These are phyloP conservation scores for Phaffomyces thermotolerans DNA, from an alignment of 805 yeast genomes.

Conservation along the genomic window DNA sequence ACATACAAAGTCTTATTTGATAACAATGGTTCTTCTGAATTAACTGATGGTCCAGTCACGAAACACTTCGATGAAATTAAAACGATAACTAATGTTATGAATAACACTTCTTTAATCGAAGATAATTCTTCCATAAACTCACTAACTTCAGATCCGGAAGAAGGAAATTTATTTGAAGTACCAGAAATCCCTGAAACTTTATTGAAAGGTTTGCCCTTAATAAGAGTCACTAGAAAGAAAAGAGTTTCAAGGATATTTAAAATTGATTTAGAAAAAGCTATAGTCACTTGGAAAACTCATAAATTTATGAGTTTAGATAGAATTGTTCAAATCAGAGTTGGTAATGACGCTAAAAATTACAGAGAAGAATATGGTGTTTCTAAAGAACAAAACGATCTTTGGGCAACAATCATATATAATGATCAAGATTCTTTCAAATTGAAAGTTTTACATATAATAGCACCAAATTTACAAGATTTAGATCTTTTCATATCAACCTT, in stretches of 20 bases:
- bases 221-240: slow-evolving; percentile 67
- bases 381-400: slow-evolving; percentile 51
- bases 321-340: slow-evolving; percentile 53
- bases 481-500: slow-evolving; percentile 50
- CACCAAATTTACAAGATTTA: slow-evolving; percentile 43
- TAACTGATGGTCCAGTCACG: slow-evolving; percentile 20
- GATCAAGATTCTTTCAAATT: slow-evolving; percentile 52
- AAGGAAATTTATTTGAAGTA: slow-evolving; percentile 14
- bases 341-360: slow-evolving; percentile 72
- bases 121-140: slow-evolving; percentile 1
- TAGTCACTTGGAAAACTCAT: slow-evolving; percentile 51
- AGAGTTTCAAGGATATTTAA: slow-evolving; percentile 49
- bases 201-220: slow-evolving; percentile 51
- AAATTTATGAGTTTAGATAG: slow-evolving; percentile 47
- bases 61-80: slow-evolving; percentile 12
- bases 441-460: slow-evolving; percentile 75
- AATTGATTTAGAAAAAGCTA: slow-evolving; percentile 48
- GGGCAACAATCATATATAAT: slow-evolving; percentile 79
- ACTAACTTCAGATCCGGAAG: slow-evolving; percentile 3
- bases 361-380: slow-evolving; percentile 78
- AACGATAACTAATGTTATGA: not conserved
- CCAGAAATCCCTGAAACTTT: slow-evolving; percentile 41
- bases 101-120: not conserved
- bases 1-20: slow-evolving; percentile 12
- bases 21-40: not conserved